These are phyloP conservation scores for Saccharomycopsis sp. DNA, from an alignment of 805 yeast genomes.

Conservation along the genomic window DNA sequence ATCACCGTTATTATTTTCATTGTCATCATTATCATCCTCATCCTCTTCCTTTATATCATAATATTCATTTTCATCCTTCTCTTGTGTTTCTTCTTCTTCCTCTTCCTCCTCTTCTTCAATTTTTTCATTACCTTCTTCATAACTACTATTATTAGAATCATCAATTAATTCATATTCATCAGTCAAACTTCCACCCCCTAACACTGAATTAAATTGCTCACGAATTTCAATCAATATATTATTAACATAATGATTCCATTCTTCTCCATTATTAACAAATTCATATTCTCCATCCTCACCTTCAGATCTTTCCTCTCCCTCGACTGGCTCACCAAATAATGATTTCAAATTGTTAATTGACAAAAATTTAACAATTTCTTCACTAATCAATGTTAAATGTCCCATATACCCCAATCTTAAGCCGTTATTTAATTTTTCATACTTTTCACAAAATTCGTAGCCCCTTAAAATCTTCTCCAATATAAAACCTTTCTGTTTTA, in stretches of 20 bases:
- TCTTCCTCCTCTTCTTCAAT: constrained; percentile 2
- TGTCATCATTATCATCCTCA: constrained; percentile 27
- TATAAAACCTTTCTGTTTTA: constrained; percentile 39
- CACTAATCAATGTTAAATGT: constrained; percentile 88
- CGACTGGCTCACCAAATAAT: constrained; percentile 18
- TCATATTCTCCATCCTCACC: constrained; percentile 34
- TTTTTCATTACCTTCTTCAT: constrained; percentile 9
- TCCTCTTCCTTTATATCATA: constrained; percentile 39
- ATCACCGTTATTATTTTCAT: constrained; percentile 30
- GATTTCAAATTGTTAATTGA: constrained; percentile 34
- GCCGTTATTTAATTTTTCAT: constrained; percentile 48
- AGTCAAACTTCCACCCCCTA: constrained; percentile 68
- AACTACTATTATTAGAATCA: constrained; percentile 23
- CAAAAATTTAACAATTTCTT: constrained; percentile 86
- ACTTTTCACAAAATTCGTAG: constrained; percentile 49
- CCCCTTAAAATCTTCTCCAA: constrained; percentile 62
- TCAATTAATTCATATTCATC: constrained; percentile 31
- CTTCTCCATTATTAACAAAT: constrained; percentile 35
- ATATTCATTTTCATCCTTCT: constrained; percentile 31
- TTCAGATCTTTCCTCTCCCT: constrained; percentile 26
- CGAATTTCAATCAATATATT: constrained; percentile 81
- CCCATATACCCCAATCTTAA: constrained; percentile 94
- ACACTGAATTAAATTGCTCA: constrained; percentile 86
- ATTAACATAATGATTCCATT: constrained; percentile 79
- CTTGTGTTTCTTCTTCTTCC: constrained; percentile 11